These are phyloP conservation scores for Candida incommunis DNA, from an alignment of 805 yeast genomes.

Conservation along the genomic window DNA sequence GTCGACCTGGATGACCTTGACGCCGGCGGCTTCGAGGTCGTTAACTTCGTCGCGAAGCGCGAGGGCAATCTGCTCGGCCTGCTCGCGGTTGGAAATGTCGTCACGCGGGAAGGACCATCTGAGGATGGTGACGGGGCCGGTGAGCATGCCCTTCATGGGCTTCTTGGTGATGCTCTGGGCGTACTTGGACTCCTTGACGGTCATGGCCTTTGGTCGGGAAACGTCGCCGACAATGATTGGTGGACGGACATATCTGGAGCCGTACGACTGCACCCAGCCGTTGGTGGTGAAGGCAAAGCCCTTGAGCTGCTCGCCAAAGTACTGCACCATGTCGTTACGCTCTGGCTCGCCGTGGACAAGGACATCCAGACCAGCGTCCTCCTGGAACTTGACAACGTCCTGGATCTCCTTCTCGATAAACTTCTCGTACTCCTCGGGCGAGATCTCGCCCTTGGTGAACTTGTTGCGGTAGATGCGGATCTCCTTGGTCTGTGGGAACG, in stretches of 20 bases:
- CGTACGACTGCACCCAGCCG: conserved; percentile 99
- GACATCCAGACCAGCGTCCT: conserved; percentile 95
- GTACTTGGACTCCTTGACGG: conserved; percentile 97
- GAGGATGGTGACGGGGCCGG: conserved; percentile 98
- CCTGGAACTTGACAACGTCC: conserved; percentile 96
- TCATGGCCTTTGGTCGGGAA: conserved; percentile 96
- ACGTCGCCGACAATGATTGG: conserved; percentile 98
- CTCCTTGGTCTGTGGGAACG: conserved; percentile 99
- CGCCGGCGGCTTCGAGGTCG: conserved; percentile 97
- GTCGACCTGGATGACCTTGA: conserved; percentile 95
- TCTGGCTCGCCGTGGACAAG: conserved; percentile 99
- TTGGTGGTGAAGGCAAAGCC: conserved; percentile 97
- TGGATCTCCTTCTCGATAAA: conserved; percentile 96
- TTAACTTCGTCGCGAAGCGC: conserved; percentile 98
- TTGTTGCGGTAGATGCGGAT: conserved; percentile 98
- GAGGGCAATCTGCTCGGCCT: conserved; percentile 91
- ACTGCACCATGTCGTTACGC: conserved; percentile 99
- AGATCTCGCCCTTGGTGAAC: conserved; percentile 89
- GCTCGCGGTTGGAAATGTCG: conserved; percentile 83
- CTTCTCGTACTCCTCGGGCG: conserved; percentile 89
- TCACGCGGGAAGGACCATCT: conserved; percentile 99
- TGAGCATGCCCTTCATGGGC: conserved; percentile 99
- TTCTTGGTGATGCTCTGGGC: conserved; percentile 92
- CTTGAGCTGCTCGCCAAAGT: conserved; percentile 96
- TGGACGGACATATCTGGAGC: conserved; percentile 99